Percentiles rank a stretch among this genome's conserved stretches.
These are phyloP conservation scores for Epichloe elymi DNA, from an alignment of 2,329 filamentous ascomycete species.

Conservation along the genomic window DNA sequence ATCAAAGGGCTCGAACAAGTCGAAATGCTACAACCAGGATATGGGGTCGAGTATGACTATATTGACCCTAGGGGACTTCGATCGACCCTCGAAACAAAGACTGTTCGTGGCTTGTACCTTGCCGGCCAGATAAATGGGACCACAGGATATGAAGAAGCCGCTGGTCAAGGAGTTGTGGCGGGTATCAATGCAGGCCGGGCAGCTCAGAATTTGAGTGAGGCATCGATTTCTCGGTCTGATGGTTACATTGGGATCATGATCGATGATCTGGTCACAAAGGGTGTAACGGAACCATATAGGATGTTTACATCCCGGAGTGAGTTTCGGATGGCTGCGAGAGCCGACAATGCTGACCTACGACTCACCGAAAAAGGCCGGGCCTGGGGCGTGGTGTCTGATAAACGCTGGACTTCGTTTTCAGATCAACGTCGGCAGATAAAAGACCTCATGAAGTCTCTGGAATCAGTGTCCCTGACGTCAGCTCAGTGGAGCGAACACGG, in stretches of 20 bases:
- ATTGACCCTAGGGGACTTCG: constrained; percentile 82
- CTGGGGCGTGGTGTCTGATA: constrained; percentile 67
- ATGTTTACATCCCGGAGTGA: constrained; percentile 98
- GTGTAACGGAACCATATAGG: constrained; percentile 89
- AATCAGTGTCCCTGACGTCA: constrained; percentile 42
- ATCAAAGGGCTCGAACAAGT: constrained; percentile 81
- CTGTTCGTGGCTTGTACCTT: constrained; percentile 76
- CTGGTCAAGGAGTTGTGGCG: constrained; percentile 82
- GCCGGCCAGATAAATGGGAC: constrained; percentile 98
- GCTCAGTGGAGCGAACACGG: constrained; percentile 57
- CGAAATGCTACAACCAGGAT: constrained; percentile 85
- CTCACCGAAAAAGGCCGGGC: constrained; percentile 66
- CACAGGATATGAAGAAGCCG: constrained; percentile 94
- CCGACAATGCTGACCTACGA: constrained; percentile 86
- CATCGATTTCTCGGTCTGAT: constrained; percentile 67
- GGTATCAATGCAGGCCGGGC: constrained; percentile 89
- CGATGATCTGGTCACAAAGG: constrained; percentile 92
- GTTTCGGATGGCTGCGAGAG: constrained; percentile 81
- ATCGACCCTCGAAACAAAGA: constrained; percentile 87
- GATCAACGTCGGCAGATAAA: constrained; percentile 54
- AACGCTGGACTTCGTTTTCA: constrained; percentile 59
- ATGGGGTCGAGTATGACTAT: constrained; percentile 98
- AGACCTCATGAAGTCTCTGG: constrained; percentile 49
- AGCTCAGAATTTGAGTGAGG: constrained; percentile 48
- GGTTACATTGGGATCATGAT: constrained; percentile 99